Evolutionary conservation across 805 yeast species (phyloP), one percentile per base, ranked within the genome.

Genomic region (Pichia phayaonensis): DNA sequence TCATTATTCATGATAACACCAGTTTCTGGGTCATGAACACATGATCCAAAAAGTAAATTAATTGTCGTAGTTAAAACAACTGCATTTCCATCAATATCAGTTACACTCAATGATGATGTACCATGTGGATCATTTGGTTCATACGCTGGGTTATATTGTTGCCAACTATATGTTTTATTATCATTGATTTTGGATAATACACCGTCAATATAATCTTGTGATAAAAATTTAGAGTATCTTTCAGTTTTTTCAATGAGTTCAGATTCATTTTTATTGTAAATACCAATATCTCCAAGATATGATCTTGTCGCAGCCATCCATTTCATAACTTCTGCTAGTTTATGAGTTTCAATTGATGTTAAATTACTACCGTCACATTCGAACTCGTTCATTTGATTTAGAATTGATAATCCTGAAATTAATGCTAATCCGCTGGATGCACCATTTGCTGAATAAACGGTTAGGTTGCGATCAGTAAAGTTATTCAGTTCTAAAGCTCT

Each of bases 221-320:
- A 65, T 15, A 79, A 60, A 42, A 81, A 76, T 46, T 76, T 71
- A 0, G 63, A 53, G 27, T 81, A 73, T 31, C 75, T 68, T 31
- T 50, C 53, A 8, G 51, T 49, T 40, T 67, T 81, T 48, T 56
- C 63, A 23, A 45, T 53, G 20, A 61, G 48, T 41, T 59, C 59
- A 11, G 61, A 61, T 24, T 53, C 42, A 49, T 63, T 58, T 2
- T 51, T 47, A 38, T 63, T 65, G 45, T 59, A 61, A 10, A 62
- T 54, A 1, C 66, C 64, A 18, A 70, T 58, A 60, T 89, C 97
- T 0, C 98, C 98, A 24, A 92, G 73, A 57, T 88, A 77, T n/a
- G 90, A 80, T 55, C 97, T 74, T 0, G 84, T 92, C 13, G 92
- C 76, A 0, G 90, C 87, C 78, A 89, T 77, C 96, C 97, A 92